A percentile compares a stretch with the other conserved stretches of the same genome.
These are phyloP conservation scores for Colletotrichum caudatum DNA, from an alignment of 2,329 filamentous ascomycete species.

Conservation along the genomic window DNA sequence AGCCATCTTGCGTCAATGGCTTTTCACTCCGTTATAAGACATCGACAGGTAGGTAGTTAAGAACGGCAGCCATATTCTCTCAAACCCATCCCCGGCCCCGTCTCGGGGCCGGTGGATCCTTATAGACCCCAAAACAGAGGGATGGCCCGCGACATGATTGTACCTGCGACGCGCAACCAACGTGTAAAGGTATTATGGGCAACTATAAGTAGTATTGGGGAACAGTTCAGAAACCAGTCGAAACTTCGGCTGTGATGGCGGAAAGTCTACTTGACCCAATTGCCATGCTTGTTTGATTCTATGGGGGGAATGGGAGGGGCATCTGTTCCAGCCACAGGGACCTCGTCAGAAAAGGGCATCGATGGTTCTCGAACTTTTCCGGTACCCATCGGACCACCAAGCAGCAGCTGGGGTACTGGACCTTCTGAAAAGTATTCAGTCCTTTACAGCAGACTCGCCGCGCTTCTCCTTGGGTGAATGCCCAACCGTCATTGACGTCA, in stretches of 20 bases:
- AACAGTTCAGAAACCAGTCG: not conserved
- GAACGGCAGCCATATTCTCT: not conserved
- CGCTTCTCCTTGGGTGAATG: not conserved
- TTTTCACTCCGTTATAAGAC: no score
- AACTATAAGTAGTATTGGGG: not conserved
- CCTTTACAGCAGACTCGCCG: not conserved
- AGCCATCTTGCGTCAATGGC: not conserved
- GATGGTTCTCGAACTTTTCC: slow-evolving; percentile 18
- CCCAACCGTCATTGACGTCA: not conserved
- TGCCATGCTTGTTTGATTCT: not conserved
- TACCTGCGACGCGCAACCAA: not conserved
- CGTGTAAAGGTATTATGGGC: no score
- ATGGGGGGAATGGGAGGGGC: not conserved
- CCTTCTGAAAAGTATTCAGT: no score
- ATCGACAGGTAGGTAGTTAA: not conserved
- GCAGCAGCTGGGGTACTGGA: not conserved
- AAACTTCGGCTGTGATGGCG: not conserved
- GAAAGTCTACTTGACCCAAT: not conserved
- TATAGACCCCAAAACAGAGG: not conserved
- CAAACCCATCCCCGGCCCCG: not conserved
- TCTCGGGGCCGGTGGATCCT: not conserved
- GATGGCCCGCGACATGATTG: not conserved
- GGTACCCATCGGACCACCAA: not conserved
- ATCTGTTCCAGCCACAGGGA: not conserved
- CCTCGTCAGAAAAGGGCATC: not conserved